These are phyloP conservation scores for Inonotus obliquus DNA, from an alignment of 1,284 basidiomycete species.

Conservation along the genomic window DNA sequence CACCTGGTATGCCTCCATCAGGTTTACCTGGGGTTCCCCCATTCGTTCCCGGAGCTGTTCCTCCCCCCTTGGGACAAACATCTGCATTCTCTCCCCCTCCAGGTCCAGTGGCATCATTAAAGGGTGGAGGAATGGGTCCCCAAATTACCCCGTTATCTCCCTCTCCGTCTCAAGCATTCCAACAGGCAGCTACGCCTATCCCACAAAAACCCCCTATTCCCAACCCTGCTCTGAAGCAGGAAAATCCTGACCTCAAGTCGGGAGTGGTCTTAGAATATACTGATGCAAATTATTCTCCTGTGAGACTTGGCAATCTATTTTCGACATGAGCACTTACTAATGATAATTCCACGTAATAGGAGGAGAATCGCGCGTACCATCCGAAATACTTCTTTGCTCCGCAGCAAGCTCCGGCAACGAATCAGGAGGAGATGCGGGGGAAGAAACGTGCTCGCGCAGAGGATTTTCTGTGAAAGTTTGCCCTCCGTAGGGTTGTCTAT, in stretches of 20 bases:
- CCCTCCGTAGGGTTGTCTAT: neutral
- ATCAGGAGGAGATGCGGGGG: slow-evolving; percentile 56
- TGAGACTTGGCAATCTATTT: slow-evolving; percentile 33
- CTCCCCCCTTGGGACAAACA: slow-evolving; percentile 7
- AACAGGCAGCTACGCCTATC: slow-evolving; percentile 19
- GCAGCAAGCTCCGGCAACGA: slow-evolving; percentile 23
- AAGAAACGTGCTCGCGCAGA: slow-evolving; percentile 77
- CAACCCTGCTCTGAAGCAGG: slow-evolving; percentile 53
- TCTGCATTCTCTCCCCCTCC: slow-evolving; percentile 24
- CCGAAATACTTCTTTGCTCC: slow-evolving; percentile 63
- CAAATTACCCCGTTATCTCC: neutral
- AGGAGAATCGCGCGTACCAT: slow-evolving; percentile 76
- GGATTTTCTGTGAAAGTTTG: slow-evolving; percentile 54
- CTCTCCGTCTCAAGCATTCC: neutral
- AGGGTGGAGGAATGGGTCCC: slow-evolving; percentile 2
- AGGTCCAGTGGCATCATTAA: slow-evolving; percentile 18
- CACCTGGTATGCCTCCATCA: slow-evolving; percentile 22
- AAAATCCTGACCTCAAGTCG: slow-evolving; percentile 72
- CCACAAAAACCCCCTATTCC: slow-evolving; percentile 46
- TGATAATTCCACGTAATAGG: slow-evolving; percentile 37
- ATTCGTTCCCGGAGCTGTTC: slow-evolving; percentile 20
- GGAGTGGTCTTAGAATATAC: slow-evolving; percentile 69
- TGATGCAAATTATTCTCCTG: slow-evolving; percentile 74
- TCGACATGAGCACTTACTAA: neutral
- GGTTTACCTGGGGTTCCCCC: slow-evolving; percentile 22